phyloP scores from a whole-genome alignment of 163 green algal species.

The Scenedesmus sp. region DNA sequence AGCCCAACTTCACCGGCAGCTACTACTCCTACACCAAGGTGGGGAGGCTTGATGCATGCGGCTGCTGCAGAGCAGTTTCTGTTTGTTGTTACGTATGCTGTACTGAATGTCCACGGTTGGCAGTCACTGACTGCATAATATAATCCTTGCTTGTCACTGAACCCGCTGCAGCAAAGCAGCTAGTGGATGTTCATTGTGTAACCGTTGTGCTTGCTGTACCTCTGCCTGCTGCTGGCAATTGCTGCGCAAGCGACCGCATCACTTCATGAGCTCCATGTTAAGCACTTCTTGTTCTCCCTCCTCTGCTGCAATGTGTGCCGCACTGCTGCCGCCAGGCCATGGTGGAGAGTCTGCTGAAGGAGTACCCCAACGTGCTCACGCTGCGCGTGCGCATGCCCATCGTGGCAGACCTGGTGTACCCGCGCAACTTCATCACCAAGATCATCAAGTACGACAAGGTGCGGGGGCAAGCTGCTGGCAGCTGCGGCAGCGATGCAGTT shows the following conservation, averaged over 20 bases:
- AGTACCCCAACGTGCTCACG: slow-evolving; percentile 95
- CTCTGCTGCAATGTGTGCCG: background rate
- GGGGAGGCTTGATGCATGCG: background rate
- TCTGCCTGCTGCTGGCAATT: background rate
- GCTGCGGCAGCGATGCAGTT: background rate
- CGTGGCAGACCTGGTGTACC: slow-evolving; percentile 90
- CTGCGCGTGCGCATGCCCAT: slow-evolving; percentile 99
- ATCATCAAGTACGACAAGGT: slow-evolving; percentile 54
- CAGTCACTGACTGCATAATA: no score
- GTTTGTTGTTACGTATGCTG: background rate
- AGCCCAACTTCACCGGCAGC: slow-evolving; percentile 96
- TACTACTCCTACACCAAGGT: slow-evolving; percentile 98
- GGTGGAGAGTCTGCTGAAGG: slow-evolving; percentile 91
- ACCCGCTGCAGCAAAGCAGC: background rate
- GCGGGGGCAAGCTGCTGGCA: no score
- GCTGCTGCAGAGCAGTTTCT: background rate
- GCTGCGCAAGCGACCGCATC: background rate
- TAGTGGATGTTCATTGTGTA: no score
- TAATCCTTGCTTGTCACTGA: no score
- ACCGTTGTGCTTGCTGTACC: background rate
- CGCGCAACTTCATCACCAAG: slow-evolving; percentile 98
- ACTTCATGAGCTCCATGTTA: no score
- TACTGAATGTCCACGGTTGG: no score
- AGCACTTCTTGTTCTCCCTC: background rate
- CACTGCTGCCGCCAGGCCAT: slow-evolving; percentile 74